phyloP scores from a whole-genome alignment of 768 basidiomycete species.

The Tephrocybe sp. region DNA sequence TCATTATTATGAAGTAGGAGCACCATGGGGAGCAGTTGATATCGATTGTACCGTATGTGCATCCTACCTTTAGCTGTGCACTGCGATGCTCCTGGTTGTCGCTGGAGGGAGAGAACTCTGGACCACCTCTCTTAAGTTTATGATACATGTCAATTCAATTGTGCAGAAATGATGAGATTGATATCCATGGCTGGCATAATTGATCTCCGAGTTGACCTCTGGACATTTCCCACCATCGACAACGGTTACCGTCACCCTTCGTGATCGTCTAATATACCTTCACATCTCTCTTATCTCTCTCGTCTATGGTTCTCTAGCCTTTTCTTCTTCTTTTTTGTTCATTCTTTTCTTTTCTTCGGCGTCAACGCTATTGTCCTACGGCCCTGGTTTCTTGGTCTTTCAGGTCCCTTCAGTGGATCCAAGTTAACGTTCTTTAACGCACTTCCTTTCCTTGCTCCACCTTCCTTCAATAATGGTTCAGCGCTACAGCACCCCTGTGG shows the following conservation, averaged over 20 bases:
- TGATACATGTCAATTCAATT: background rate
- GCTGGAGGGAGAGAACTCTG: background rate
- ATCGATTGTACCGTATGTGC: no score
- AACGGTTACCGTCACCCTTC: slow-evolving; percentile 6
- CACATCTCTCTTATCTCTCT: slow-evolving; percentile 7
- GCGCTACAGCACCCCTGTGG: slow-evolving; percentile 22
- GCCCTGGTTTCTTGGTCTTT: slow-evolving; percentile 22
- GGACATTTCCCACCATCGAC: slow-evolving; percentile 8
- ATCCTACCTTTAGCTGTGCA: background rate
- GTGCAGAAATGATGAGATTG: no score
- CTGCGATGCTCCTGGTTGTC: background rate
- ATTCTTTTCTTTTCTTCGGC: slow-evolving; percentile 15
- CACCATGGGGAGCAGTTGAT: background rate
- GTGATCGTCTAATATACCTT: slow-evolving; percentile 2
- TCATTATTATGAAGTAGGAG: background rate
- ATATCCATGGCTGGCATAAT: no score
- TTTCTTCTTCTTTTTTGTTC: slow-evolving; percentile 8
- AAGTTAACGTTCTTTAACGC: slow-evolving; percentile 24
- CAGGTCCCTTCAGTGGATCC: slow-evolving; percentile 15
- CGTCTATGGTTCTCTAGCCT: slow-evolving; percentile 17
- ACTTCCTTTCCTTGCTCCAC: slow-evolving; percentile 11
- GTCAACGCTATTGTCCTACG: slow-evolving; percentile 14
- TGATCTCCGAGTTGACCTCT: slow-evolving; percentile 4
- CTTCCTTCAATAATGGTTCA: slow-evolving; percentile 17
- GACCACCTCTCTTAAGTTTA: background rate